A percentile compares a stretch with the other conserved stretches of the same genome.
Conservation (phyloP, 345 rosid genomes). For the Psidium friedrichsthalianum region DNA sequence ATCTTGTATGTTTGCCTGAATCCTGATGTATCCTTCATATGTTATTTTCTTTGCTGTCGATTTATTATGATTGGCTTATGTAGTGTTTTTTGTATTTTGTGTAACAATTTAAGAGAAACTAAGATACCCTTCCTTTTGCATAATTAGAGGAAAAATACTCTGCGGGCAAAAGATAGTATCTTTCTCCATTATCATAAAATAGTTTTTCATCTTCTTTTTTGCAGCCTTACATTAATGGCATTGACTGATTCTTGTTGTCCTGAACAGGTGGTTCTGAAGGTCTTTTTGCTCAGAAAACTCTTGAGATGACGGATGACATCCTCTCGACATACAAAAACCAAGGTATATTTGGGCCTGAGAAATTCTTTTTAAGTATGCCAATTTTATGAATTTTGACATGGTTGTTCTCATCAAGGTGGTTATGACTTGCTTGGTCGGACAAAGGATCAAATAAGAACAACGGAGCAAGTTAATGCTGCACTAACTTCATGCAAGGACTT, state of each 20-base stretch:
- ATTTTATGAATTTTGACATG: neutral
- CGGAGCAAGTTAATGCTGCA: slow-evolving; percentile 91
- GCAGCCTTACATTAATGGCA: neutral
- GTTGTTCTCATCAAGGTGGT: slow-evolving; percentile 47
- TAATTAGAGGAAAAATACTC: neutral
- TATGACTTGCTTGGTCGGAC: slow-evolving; percentile 96
- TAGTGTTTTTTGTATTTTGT: neutral
- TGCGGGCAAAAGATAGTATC: neutral
- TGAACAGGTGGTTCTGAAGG: slow-evolving; percentile 93
- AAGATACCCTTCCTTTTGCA: neutral
- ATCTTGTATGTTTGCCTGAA: neutral
- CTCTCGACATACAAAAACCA: slow-evolving; percentile 90
- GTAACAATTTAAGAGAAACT: neutral
- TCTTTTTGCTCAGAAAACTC: slow-evolving; percentile 85
- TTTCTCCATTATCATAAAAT: neutral
- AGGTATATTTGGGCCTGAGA: slow-evolving; percentile 30
- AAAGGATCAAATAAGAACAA: slow-evolving; percentile 92
- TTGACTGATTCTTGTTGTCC: neutral
- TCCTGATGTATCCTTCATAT: neutral
- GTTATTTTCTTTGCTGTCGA: neutral
- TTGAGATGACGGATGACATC: slow-evolving; percentile 70
- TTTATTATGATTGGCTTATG: neutral
- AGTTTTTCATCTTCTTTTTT: neutral
- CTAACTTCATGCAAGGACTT: slow-evolving; percentile 68
- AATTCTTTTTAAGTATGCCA: neutral